Evolutionary conservation across 2,329 filamentous ascomycete genomes (phyloP), one percentile per base, ranked within the genome.

Genomic region (Hypoxylon sp.): DNA sequence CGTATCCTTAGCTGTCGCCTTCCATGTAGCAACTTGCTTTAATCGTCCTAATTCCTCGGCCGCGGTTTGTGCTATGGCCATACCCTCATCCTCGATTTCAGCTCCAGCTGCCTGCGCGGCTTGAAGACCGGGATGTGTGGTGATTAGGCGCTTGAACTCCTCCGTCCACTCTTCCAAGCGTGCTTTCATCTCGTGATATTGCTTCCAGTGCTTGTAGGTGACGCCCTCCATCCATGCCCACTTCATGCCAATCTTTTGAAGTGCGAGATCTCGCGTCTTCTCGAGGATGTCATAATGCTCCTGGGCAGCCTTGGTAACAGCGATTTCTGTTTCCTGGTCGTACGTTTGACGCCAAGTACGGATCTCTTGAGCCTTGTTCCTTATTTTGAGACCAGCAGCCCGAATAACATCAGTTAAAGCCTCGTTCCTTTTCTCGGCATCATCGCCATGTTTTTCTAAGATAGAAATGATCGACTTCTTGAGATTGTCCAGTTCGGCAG

Each of bases 221-320:
- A 99, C 83, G 21, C 91, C 91, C 50, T 97, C 91, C 75, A 91
- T 94, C 87, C 90, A 96, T 8, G 93, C 91, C 92, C 94, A 99
- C 66, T 83, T 84, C 85, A 95, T 93, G 48, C 92, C 92, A 44
- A 97, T 91, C 69, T 95, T 90, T 68, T 96, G 90, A 23, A 97
- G 79, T 4, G 91, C 90, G 25, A 96, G 78, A 63, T 92, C 88
- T 30, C 90, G 85, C 53, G 94, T 92, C 65, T 84, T 83, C 58
- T 93, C 89, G 21, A 97, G 81, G 11, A 95, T 90, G 66, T 87
- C 82, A 44, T 96, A 84, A 34, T 93, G 93, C 29, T 87, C 87
- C 62, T 90, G 81, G n/a, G 91, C 84, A 6, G 90, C 88, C 35
- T 83, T 80, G 47, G 83, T 81, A 48, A 96, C 84, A 7, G 89